These are phyloP conservation scores for Clonostachys chloroleuca DNA, from an alignment of 2,329 filamentous ascomycete genomes.

Conservation along the genomic window DNA sequence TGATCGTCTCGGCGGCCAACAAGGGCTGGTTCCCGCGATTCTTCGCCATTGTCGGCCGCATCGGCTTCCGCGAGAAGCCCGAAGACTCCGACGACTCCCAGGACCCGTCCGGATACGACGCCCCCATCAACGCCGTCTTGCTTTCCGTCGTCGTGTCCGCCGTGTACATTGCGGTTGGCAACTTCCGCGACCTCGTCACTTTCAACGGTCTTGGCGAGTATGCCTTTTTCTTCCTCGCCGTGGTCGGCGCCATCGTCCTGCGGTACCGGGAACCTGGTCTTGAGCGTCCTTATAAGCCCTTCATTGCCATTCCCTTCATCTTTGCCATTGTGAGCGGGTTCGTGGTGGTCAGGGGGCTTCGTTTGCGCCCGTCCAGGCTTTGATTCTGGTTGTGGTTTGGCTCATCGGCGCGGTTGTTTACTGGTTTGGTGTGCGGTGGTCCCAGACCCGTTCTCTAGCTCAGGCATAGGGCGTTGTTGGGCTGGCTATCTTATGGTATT, in stretches of 20 bases:
- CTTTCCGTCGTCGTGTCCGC: conserved; percentile 43
- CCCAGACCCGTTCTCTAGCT: not conserved
- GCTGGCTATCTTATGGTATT: too few species aligned
- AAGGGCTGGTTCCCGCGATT: conserved; percentile 42
- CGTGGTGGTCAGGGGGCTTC: conserved; percentile 52
- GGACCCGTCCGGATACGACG: conserved; percentile 30
- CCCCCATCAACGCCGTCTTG: conserved; percentile 48
- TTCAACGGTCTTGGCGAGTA: conserved; percentile 58
- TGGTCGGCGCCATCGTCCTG: conserved; percentile 52
- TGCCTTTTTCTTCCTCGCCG: conserved; percentile 61
- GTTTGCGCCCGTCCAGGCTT: conserved; percentile 51
- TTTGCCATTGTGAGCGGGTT: conserved; percentile 57
- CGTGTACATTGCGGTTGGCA: conserved; percentile 55
- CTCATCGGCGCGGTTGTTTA: conserved; percentile 40
- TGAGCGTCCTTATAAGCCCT: conserved; percentile 50
- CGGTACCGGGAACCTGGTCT: conserved; percentile 51
- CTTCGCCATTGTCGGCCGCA: conserved; percentile 37
- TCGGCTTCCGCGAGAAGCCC: conserved; percentile 22
- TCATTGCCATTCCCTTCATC: conserved; percentile 40
- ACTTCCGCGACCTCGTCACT: conserved; percentile 55
- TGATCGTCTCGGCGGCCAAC: conserved; percentile 55
- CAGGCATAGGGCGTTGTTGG: too few species aligned
- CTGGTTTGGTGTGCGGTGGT: conserved; percentile 3
- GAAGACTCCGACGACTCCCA: conserved; percentile 2
- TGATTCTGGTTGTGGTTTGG: conserved; percentile 48